phyloP scores from a whole-genome alignment of 345 rosid genomes.

The Syzygium grande region DNA sequence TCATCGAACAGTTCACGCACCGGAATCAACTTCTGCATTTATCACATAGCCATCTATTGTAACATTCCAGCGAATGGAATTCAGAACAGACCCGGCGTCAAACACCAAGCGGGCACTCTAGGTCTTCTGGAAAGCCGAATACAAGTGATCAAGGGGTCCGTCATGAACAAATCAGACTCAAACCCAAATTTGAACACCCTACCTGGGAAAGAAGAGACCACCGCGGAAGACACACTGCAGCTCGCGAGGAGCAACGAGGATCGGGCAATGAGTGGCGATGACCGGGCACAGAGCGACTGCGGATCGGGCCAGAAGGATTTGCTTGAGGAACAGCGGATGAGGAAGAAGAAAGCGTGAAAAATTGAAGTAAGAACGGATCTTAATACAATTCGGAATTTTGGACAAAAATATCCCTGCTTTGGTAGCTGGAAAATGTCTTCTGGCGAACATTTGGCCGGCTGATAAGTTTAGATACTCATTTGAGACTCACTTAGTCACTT shows the following conservation, averaged over 20 bases:
- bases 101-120: slow-evolving; percentile 8
- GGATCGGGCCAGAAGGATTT: not conserved
- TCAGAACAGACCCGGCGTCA: slow-evolving; percentile 8
- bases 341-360: not conserved
- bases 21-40: slow-evolving; percentile 10
- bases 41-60: slow-evolving; percentile 13
- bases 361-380: not conserved
- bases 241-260: too few relatives aligned
- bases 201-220: too few relatives aligned
- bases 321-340: not conserved
- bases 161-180: slow-evolving; percentile 13
- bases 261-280: too few relatives aligned
- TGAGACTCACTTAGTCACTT: too few relatives aligned
- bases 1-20: slow-evolving; percentile 32
- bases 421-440: accelerated
- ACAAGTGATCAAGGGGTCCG: slow-evolving; percentile 11
- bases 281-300: not conserved
- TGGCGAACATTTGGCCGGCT: accelerated
- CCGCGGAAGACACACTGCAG: too few relatives aligned
- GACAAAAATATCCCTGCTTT: not conserved
- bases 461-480: accelerated
- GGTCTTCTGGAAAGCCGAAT: slow-evolving; percentile 6
- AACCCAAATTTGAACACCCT: slow-evolving; percentile 9
- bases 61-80: slow-evolving; percentile 17
- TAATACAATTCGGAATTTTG: not conserved